Evolutionary conservation across 768 basidiomycete species (phyloP), one percentile per base, ranked within the genome.

Genomic region (Peribolospora baueri): DNA sequence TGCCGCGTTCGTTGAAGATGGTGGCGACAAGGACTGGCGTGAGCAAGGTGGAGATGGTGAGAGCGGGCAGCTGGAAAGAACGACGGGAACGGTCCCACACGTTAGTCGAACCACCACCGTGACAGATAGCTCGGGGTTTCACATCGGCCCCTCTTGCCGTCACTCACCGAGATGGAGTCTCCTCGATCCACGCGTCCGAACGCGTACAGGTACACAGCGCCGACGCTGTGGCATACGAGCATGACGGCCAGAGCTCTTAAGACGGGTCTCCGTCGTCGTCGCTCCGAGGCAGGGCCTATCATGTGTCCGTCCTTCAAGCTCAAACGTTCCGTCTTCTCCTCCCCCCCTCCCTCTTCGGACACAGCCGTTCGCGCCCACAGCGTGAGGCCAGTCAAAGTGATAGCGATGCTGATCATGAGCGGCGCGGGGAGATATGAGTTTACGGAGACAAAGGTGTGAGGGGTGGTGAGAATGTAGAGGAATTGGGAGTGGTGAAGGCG

Each of bases 401-500:
- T 75, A 0, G 80, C 81, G 9, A 84, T 74, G 43, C 84, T 83
- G 54, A 93, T 74, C 3, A 95, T 65, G 43, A 97, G 74, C 0
- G 77, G 84, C 54, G 84, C 84, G 0, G 91, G 90, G 5, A 98
- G 73, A 67, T 85, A 98, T 61, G 72, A 76, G 3, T 88, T 90
- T 39, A 97, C 86, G 65, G 90, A 84, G 61, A 86, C 74, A 69
- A 91, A 93, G 2, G 72, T 74, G 5, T 68, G 70, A 1, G 78
- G 72, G 45, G 70, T 68, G 10, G 81, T 75, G 57, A 86, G 69
- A 58, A 97, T 72, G 69, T 90, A 97, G 70, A 97, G 88, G 72
- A 97, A 95, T 69, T 91, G 90, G 0, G 91, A 97, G 2, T 90
- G 90, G 66, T 98, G 93, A 25, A 97, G 76, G 11, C 93, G 79